Evolutionary conservation across 2,329 filamentous ascomycete species (phyloP), one percentile per base, ranked within the genome.

Genomic region (Cercospora nicotianae): DNA sequence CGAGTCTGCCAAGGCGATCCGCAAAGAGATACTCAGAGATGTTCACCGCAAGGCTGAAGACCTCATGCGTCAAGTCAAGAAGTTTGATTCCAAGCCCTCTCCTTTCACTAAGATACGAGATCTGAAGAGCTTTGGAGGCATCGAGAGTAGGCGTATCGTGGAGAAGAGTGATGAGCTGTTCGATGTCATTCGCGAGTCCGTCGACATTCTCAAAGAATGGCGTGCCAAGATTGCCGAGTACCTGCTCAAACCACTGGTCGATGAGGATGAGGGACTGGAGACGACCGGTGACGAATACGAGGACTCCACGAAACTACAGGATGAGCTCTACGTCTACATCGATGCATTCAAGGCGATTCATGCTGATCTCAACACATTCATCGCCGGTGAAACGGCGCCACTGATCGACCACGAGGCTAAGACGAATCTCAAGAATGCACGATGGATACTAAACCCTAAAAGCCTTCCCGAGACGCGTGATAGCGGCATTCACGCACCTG

Each of bases 271-370:
- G 4, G 81, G 81, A 16, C 83, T 82, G n/a, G 92, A 96, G 67
- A 86, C 89, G 2, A 94, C 93, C 10, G 95, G 95, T 26, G 90
- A 97, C 67, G 95, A 98, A 77, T 95, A 97, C 70, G 91, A 93
- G 72, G 87, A 91, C 33, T 96, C 94, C 0, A 92, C 93, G 0
- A 92, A 92, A 77, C 86, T 90, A 57, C 94, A 98, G 79, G 94
- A 97, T 69, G 89, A 96, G 76, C 87, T 97, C 51, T 92, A 94
- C 79, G 91, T 91, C 6, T 96, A 96, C 75, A 90, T 96, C 67
- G 89, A 93, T 76, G 89, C 87, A 8, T 83, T 97, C 30, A 87
- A 92, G 67, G 88, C 91, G 0, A 84, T 90, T 59, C 86, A 95
- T 66, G 90, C 92, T 6, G 94, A 98, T 79, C 89, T 94, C 12